Base-by-base conservation (phyloP, 164 flowering plant species). In the Vitis amurensis region DNA sequence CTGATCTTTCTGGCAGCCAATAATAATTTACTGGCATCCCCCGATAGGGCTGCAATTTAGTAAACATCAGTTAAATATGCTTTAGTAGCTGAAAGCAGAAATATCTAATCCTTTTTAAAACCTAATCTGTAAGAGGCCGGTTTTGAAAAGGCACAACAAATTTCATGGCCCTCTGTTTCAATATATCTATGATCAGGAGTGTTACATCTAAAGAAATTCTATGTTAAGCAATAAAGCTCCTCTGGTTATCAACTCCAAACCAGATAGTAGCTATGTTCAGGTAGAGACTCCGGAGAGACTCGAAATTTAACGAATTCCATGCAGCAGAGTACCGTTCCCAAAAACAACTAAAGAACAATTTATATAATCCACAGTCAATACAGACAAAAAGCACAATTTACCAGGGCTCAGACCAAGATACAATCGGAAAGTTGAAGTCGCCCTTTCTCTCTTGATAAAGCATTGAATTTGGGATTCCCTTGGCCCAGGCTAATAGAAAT, bases 1-100 rank as follows among this genome's bases (percentile, higher is more conserved):
- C 94, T 84, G 77, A 87, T 63, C 79, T 82, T 91, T 74, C 74
- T 89, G 23, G 97, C 98, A 17, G 94, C 88, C 75, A 93, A 68
- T 70, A 93, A 73, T 70, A 89, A 73, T 71, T 93, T 93, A 44
- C 86, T 81, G 27, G 57, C 78, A 68, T 87, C 83, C n/a, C 87
- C 88, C 52, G 87, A 72, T 23, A 82, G 69, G 51, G 87, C 86
- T 87, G 83, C 27, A 51, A 57, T 52, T 57, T 59, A 50, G 23
- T 59, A 11, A 55, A 63, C 19, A 64, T 55, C 9, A 57, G 58
- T 68, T 69, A 29, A 71, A 48, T 47, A 48, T 19, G 23, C 31
- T 51, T 16, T 27, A 61, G 63, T 8, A 9, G 44, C 47, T 27
- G 31, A 59, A 59, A 14, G 31, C 44, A 37, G 44, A 37, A 37